Percentiles rank a stretch among this genome's conserved stretches.
Conservation (phyloP, 2,329 filamentous ascomycete species). For the Fusarium tuaranense region DNA sequence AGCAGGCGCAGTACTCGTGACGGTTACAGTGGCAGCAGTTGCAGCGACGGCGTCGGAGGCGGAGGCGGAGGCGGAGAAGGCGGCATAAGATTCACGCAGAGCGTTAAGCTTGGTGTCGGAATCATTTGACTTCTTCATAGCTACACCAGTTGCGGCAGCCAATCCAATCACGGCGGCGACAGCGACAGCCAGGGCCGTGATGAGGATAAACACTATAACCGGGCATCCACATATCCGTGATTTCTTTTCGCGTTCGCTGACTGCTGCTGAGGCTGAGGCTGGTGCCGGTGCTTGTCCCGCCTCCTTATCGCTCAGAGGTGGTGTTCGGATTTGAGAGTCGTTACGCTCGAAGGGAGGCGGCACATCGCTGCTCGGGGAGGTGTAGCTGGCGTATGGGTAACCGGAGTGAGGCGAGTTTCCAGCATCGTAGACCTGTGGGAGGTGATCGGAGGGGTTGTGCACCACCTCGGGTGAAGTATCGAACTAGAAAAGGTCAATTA, state of each 20-base stretch:
- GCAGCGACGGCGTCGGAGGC: neutral
- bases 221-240: slow-evolving; percentile 42
- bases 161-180: slow-evolving; percentile 56
- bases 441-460: neutral
- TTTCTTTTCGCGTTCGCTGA: neutral
- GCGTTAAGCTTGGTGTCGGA: slow-evolving; percentile 48
- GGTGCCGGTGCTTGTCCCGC: neutral
- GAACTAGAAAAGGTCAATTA: neutral
- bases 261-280: neutral
- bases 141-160: slow-evolving; percentile 58
- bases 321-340: neutral
- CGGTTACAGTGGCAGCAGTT: neutral
- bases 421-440: slow-evolving; percentile 1
- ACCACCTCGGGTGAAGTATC: slow-evolving; percentile 11
- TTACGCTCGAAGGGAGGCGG: neutral
- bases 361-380: neutral
- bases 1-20: neutral
- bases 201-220: slow-evolving; percentile 55
- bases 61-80: neutral
- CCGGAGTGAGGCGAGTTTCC: neutral
- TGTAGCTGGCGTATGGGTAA: neutral
- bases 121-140: slow-evolving; percentile 53
- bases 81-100: slow-evolving; percentile 15
- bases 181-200: slow-evolving; percentile 51
- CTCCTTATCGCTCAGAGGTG: neutral